phyloP scores from a whole-genome alignment of 345 rosid genomes.

The Sapria himalayana region DNA sequence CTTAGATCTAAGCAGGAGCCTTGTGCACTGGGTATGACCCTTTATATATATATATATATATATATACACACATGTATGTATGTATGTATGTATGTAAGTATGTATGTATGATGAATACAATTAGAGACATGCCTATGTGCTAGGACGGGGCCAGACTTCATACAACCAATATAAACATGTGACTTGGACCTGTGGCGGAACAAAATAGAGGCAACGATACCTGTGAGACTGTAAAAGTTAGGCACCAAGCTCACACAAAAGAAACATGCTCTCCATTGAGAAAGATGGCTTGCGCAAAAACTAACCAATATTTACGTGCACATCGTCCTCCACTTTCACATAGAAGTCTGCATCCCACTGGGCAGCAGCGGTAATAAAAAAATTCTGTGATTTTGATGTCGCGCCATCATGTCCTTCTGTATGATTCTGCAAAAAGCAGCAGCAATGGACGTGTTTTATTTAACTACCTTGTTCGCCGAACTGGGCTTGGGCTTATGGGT shows the following conservation, averaged over 20 bases:
- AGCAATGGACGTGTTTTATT: too few species aligned
- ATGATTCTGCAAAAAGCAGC: slow-evolving; percentile 73
- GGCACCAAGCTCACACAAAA: too few species aligned
- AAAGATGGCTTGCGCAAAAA: slow-evolving; percentile 10
- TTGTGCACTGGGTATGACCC: too few species aligned
- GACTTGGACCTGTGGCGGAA: slow-evolving; percentile 64
- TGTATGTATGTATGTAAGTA: too few species aligned
- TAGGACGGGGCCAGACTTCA: slow-evolving; percentile 93
- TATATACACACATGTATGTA: too few species aligned
- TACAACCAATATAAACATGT: slow-evolving; percentile 74
- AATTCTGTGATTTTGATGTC: slow-evolving; percentile 51
- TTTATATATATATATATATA: too few species aligned
- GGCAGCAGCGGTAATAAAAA: slow-evolving; percentile 43
- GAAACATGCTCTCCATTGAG: too few species aligned
- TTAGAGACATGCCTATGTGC: slow-evolving; percentile 50
- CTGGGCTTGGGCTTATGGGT: too few species aligned
- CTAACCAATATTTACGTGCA: slow-evolving; percentile 85
- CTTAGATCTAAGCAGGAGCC: too few species aligned
- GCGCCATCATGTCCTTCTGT: slow-evolving; percentile 58
- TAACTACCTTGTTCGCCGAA: too few species aligned
- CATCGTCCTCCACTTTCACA: slow-evolving; percentile 61
- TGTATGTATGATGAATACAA: background rate
- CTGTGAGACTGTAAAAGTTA: too few species aligned
- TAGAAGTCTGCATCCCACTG: slow-evolving; percentile 77
- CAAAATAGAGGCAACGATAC: slow-evolving; percentile 62